Base-by-base conservation (phyloP, 78 protist genomes). In the Dictyostelium intermedium region DNA sequence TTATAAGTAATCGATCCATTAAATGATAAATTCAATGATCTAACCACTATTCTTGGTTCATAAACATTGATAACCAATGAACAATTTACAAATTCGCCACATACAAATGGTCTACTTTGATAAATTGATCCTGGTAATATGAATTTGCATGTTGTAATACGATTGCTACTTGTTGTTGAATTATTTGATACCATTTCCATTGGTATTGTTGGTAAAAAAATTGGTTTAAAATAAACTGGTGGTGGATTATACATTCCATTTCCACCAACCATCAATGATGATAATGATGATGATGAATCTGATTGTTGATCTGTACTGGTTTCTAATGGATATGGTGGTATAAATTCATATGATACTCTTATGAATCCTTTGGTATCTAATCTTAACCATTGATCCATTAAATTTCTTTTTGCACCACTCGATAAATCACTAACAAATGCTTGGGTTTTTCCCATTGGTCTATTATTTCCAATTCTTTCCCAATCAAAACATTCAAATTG, bases 381-480 rank as follows among this genome's bases (percentile, higher is more conserved):
- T 53, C 18, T n/a, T 7, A 85, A 50, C 91, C 91, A 85, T 50
- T 73, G 47, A 78, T 85, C 91, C 20, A 25, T 72, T 35, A 7
- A 16, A 50, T 25, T 25, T 25, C 32, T 63, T 63, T 25, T 63
- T 10, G 73, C 73, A 6, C 35, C 27, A 25, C 35, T 25, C 10
- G 32, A 25, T 25, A 63, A 63, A 63, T 63, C 73, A 25, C 35
- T 25, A 10, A 63, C 73, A 56, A 56, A 56, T 56, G 27, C 66
- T 56, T 56, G n/a, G 6, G 23, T 60, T 45, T 25, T 53, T 23
- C 83, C 83, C 20, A 85, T 18, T 23, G 60, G 4, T 74, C 69
- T 70, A 73, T 74, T n/a, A 30, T 14, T 13, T 5, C 91, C 91
- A 56, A 85, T 35, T 73, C 91, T 70, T 41, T 85, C 91, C 91